Evolutionary conservation across 2,329 filamentous ascomycete genomes (phyloP), one percentile per base, ranked within the genome.

Genomic region (Xylariaceae sp.): DNA sequence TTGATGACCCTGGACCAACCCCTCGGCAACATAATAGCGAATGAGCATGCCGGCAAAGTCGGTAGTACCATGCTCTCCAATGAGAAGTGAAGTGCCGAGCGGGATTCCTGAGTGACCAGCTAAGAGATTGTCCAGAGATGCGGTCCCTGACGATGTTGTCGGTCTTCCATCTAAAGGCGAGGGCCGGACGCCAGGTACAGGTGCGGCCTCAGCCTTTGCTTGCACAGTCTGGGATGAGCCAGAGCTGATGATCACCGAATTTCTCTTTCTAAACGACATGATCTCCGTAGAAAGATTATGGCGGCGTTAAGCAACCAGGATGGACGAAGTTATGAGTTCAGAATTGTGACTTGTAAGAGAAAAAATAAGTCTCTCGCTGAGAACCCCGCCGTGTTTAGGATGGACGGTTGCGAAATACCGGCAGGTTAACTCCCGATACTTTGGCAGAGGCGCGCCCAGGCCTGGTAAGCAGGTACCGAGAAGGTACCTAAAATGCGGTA

Each of bases 11-110:
- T 99, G 94, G 4, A 95, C 84, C 3, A 97, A 83, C 1, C 94
- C 94, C 75, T 99, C 92, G 0, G 93, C 92, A 0, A 92, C 93
- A 75, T 91, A 99, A 73, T 94, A 97, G 57, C 89, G 84, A 50
- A 97, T 75, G 59, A 97, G 76, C 30, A 90, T 84, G 1, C 92
- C 90, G 0, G 90, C 87, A 76, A 96, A 99, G 73, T 99, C 94
- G 0, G 94, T 99, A 0, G 93, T 96, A 0, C 93, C 93, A 59
- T 86, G 88, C 70, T 99, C 94, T 71, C 93, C 90, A 37, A 97
- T 78, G 4, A 99, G 76, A 0, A 97, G 71, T 0, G 87, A 89
- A 15, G 85, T 90, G 0, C 94, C 94, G 5, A 97, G 79, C 0
- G 90, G 85, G 3, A 97, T 78, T 0, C 94, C 94, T 3, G 87